phyloP scores from a whole-genome alignment of 495 filamentous ascomycete species.

The Penicillium odoratum region DNA sequence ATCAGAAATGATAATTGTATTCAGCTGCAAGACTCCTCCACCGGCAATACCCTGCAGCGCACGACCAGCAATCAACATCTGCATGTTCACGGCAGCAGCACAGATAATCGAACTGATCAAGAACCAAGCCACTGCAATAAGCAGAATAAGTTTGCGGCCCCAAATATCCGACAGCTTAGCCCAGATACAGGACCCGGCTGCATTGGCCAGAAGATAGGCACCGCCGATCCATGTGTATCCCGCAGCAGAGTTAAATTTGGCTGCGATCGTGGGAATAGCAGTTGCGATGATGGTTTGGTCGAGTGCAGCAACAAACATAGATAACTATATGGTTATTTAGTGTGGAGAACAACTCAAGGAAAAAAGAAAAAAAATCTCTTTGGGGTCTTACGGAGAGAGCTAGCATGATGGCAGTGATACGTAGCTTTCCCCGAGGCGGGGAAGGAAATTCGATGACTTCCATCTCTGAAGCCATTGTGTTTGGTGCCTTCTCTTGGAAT shows the following conservation, averaged over 20 bases:
- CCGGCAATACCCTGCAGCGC: slow-evolving; percentile 57
- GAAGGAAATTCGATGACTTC: slow-evolving; percentile 21
- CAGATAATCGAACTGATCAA: slow-evolving; percentile 48
- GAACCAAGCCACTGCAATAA: slow-evolving; percentile 47
- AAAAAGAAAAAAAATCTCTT: background rate
- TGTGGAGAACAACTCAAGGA: background rate
- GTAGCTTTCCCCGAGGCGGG: slow-evolving; percentile 20
- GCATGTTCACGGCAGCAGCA: slow-evolving; percentile 49
- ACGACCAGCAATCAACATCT: slow-evolving; percentile 55
- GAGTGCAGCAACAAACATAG: slow-evolving; percentile 59
- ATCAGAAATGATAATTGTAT: slow-evolving; percentile 57
- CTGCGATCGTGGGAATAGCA: slow-evolving; percentile 57
- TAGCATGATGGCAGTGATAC: slow-evolving; percentile 26
- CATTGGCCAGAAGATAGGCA: slow-evolving; percentile 59
- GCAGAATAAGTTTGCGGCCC: slow-evolving; percentile 56
- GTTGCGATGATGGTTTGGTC: slow-evolving; percentile 65
- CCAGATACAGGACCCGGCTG: slow-evolving; percentile 57
- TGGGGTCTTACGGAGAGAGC: slow-evolving; percentile 26
- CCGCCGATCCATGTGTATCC: slow-evolving; percentile 69
- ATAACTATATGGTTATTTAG: slow-evolving; percentile 10
- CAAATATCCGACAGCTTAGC: slow-evolving; percentile 61
- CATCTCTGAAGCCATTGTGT: slow-evolving; percentile 19
- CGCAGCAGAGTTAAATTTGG: slow-evolving; percentile 56
- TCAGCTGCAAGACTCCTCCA: slow-evolving; percentile 53
- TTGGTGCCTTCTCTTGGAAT: background rate